phyloP scores from a whole-genome alignment of 768 basidiomycete species.

The Clavaria fumosa region DNA sequence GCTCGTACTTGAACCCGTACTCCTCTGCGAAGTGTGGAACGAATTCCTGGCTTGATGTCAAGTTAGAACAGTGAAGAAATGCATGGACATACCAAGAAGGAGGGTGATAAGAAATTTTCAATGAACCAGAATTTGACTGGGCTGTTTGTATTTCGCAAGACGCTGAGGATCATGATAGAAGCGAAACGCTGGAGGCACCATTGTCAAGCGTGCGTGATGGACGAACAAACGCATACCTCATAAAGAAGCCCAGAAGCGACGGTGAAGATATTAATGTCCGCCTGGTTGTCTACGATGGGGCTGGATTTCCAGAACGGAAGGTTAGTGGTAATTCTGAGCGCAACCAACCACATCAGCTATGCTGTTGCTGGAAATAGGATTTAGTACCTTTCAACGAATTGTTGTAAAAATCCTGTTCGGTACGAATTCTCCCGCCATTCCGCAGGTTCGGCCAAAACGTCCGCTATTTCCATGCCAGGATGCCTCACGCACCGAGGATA shows the following conservation, averaged over 20 bases:
- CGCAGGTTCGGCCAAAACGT: slow-evolving; percentile 49
- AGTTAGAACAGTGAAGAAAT: not conserved
- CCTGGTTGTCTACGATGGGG: slow-evolving; percentile 45
- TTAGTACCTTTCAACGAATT: too few species aligned
- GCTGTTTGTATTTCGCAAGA: slow-evolving; percentile 84
- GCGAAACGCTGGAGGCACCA: slow-evolving; percentile 61
- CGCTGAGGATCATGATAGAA: slow-evolving; percentile 96
- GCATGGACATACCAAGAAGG: slow-evolving; percentile 59
- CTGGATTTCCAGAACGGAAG: too few species aligned
- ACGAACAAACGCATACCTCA: slow-evolving; percentile 39
- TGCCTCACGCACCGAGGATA: slow-evolving; percentile 63
- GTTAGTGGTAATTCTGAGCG: too few species aligned
- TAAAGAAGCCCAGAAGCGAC: slow-evolving; percentile 94
- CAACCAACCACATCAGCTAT: too few species aligned
- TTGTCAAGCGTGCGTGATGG: not conserved
- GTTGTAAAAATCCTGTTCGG: slow-evolving; percentile 28
- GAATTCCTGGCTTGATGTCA: slow-evolving; percentile 49
- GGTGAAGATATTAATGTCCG: slow-evolving; percentile 98
- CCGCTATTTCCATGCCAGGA: slow-evolving; percentile 65
- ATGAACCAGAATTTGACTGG: slow-evolving; percentile 99
- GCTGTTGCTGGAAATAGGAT: too few species aligned
- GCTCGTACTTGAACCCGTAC: slow-evolving; percentile 90
- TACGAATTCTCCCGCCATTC: slow-evolving; percentile 15
- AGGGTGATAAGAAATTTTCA: slow-evolving; percentile 95
- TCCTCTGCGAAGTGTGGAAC: slow-evolving; percentile 84